These are phyloP conservation scores for Aphanomyces euteiches DNA, from an alignment of 352 stramenopile species.

Conservation along the genomic window DNA sequence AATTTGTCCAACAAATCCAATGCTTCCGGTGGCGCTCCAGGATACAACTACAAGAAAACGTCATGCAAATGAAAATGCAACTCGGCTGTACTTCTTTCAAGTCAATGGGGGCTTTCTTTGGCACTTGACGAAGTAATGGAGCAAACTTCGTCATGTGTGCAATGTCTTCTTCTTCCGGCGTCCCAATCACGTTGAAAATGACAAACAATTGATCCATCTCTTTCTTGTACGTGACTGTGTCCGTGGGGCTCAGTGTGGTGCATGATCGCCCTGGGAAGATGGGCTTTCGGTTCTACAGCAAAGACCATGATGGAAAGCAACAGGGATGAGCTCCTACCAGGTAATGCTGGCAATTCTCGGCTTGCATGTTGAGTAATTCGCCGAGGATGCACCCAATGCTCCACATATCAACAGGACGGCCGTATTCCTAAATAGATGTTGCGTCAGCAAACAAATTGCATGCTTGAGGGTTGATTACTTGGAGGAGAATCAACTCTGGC, in stretches of 20 bases:
- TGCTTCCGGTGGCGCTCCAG: constrained; percentile 24
- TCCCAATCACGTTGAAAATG: constrained; percentile 95
- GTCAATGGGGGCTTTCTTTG: constrained; percentile 11
- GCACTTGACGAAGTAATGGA: constrained; percentile 20
- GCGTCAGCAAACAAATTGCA: neutral
- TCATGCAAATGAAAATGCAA: neutral
- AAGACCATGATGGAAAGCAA: no score
- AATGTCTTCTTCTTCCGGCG: constrained; percentile 87
- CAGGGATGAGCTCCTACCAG: constrained; percentile 32
- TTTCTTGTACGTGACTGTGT: constrained; percentile 80
- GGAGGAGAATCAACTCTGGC: constrained; percentile 95
- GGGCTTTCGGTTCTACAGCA: constrained; percentile 56
- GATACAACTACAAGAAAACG: constrained; percentile 22
- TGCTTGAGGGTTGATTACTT: constrained; percentile 34
- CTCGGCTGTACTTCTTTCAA: constrained; percentile 10
- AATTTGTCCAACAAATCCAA: constrained; percentile 22
- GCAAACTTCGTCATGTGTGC: constrained; percentile 31
- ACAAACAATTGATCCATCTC: constrained; percentile 92
- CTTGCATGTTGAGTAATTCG: constrained; percentile 84
- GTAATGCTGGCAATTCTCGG: constrained; percentile 80
- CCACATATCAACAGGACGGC: constrained; percentile 98
- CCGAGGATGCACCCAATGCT: constrained; percentile 95
- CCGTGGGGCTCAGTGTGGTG: constrained; percentile 78
- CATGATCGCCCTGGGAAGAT: constrained; percentile 83
- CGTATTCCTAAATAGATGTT: constrained; percentile 68